These are phyloP conservation scores for Closterium sp. DNA, from an alignment of 139 green algal genomes.

Conservation along the genomic window DNA sequence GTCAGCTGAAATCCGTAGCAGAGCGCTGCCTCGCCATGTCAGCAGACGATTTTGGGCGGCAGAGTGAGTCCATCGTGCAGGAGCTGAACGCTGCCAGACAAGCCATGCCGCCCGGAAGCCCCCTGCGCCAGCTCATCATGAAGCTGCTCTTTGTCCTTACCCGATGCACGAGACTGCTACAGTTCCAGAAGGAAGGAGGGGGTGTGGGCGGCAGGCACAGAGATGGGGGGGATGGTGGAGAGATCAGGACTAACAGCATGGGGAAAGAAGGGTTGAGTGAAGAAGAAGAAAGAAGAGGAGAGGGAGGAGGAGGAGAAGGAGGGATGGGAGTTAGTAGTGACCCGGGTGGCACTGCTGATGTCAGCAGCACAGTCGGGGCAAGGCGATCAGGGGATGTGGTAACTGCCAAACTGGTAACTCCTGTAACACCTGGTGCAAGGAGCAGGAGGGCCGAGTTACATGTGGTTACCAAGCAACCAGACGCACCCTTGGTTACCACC, in stretches of 20 bases:
- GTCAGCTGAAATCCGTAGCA: background rate
- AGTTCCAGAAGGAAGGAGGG: constrained; percentile 9
- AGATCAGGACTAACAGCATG: background rate
- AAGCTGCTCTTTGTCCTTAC: constrained; percentile 17
- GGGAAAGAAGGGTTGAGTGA: background rate
- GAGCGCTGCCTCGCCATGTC: constrained; percentile 6
- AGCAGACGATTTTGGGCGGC: background rate
- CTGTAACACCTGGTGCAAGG: no score
- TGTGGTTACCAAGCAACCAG: background rate
- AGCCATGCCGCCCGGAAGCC: background rate
- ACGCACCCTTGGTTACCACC: background rate
- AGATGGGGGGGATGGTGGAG: background rate
- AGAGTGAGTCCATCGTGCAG: constrained; percentile 8
- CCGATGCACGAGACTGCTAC: constrained; percentile 19
- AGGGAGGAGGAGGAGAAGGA: background rate
- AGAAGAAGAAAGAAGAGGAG: background rate
- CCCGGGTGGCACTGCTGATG: background rate
- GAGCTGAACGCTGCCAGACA: constrained; percentile 1
- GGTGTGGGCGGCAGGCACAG: background rate
- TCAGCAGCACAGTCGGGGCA: background rate
- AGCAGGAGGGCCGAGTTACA: background rate
- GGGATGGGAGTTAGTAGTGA: background rate
- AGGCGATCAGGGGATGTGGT: background rate
- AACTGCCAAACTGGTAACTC: no score
- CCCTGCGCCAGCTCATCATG: background rate